These are phyloP conservation scores for Lactarius pseudohatsudake DNA, from an alignment of 768 basidiomycete genomes.

Conservation along the genomic window DNA sequence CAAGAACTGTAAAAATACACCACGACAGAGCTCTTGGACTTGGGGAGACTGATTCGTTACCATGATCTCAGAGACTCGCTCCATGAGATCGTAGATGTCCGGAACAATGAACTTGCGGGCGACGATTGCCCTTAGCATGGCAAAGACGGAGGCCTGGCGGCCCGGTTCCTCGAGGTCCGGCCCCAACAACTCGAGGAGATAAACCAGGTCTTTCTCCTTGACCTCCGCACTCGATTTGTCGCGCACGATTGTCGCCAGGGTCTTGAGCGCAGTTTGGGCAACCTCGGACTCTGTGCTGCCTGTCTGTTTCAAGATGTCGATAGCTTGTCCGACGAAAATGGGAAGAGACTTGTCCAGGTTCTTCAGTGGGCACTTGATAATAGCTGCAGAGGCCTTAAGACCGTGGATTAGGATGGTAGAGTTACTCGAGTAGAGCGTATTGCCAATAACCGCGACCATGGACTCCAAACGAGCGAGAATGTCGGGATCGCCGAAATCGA, in stretches of 20 bases:
- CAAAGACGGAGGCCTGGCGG: slow-evolving; percentile 83
- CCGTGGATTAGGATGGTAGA: slow-evolving; percentile 72
- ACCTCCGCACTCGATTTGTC: slow-evolving; percentile 79
- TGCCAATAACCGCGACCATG: slow-evolving; percentile 84
- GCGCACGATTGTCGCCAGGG: slow-evolving; percentile 86
- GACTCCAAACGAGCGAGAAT: slow-evolving; percentile 82
- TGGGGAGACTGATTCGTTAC: slow-evolving; percentile 90
- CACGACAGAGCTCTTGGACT: slow-evolving; percentile 89
- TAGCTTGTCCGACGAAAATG: slow-evolving; percentile 78
- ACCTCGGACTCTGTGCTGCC: slow-evolving; percentile 90
- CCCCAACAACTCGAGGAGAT: slow-evolving; percentile 78
- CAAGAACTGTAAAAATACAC: slow-evolving; percentile 87
- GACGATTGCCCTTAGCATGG: slow-evolving; percentile 87
- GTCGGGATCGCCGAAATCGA: slow-evolving; percentile 76
- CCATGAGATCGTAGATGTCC: slow-evolving; percentile 98
- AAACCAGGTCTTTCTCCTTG: slow-evolving; percentile 86
- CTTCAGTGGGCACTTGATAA: slow-evolving; percentile 82
- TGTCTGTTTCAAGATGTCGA: slow-evolving; percentile 76
- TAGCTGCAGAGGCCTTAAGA: slow-evolving; percentile 75
- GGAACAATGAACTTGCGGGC: slow-evolving; percentile 89
- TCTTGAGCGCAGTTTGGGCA: slow-evolving; percentile 84
- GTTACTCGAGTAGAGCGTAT: slow-evolving; percentile 84
- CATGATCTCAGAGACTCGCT: slow-evolving; percentile 85
- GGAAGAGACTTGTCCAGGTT: slow-evolving; percentile 73
- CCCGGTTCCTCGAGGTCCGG: slow-evolving; percentile 90